Percentiles rank a stretch among this genome's conserved stretches.
Evolutionary conservation across 768 basidiomycete genomes (phyloP).

Genomic region (Boletellus ananiceps): DNA sequence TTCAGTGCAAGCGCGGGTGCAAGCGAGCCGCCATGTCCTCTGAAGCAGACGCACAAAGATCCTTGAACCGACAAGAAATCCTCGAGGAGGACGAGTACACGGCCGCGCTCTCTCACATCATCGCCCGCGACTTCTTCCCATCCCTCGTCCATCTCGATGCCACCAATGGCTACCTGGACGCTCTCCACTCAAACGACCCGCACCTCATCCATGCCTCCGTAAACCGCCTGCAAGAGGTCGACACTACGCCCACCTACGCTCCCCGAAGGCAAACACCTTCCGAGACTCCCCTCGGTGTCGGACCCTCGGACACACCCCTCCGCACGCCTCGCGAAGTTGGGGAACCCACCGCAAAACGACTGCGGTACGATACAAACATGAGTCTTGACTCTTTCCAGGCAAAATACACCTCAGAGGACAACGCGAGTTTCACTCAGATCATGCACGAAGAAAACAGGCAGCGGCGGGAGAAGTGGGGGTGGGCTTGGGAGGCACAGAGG

Average conservation of each 20-base stretch:
- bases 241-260: constrained; percentile 43
- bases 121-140: constrained; percentile 97
- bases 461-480: constrained; percentile 75
- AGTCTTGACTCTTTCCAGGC: constrained; percentile 87
- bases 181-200: constrained; percentile 71
- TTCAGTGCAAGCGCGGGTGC: no score
- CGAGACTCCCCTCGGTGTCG: constrained; percentile 60
- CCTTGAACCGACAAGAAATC: constrained; percentile 66
- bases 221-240: constrained; percentile 61
- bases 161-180: constrained; percentile 81
- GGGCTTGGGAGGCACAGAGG: constrained; percentile 94
- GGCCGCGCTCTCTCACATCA: constrained; percentile 82
- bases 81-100: constrained; percentile 96
- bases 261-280: constrained; percentile 45
- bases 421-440: constrained; percentile 92
- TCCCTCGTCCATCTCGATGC: constrained; percentile 86
- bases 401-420: constrained; percentile 93
- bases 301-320: constrained; percentile 64
- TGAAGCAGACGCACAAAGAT: constrained; percentile 36
- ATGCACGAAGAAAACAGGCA: constrained; percentile 83
- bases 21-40: constrained; percentile 28
- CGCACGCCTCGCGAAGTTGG: constrained; percentile 37
- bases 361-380: constrained; percentile 55
- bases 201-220: constrained; percentile 73
- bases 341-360: constrained; percentile 50